Evolutionary conservation across 2,329 filamentous ascomycete species (phyloP).

Genomic region (Talaromyces sp.): DNA sequence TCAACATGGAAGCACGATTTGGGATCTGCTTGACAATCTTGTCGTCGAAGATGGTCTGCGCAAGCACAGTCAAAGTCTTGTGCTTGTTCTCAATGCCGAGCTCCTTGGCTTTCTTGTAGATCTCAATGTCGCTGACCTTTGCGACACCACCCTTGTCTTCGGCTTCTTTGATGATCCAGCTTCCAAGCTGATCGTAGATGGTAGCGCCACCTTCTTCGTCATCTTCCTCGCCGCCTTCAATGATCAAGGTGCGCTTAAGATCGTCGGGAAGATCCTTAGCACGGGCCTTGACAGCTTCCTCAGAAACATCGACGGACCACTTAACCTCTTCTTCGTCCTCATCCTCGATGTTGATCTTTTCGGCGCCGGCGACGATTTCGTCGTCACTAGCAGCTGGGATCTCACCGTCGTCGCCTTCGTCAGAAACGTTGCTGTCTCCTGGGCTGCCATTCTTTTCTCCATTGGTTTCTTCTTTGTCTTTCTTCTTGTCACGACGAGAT

Average conservation of each 20-base stretch:
- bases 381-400: slow-evolving; percentile 81
- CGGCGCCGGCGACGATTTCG: slow-evolving; percentile 70
- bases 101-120: slow-evolving; percentile 96
- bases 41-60: slow-evolving; percentile 90
- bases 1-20: slow-evolving; percentile 79
- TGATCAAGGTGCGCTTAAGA: slow-evolving; percentile 85
- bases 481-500: slow-evolving; percentile 73
- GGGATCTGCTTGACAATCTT: slow-evolving; percentile 85
- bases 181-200: slow-evolving; percentile 85
- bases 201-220: slow-evolving; percentile 73
- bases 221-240: slow-evolving; percentile 76
- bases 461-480: slow-evolving; percentile 64
- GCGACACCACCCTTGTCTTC: slow-evolving; percentile 67
- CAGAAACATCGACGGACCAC: slow-evolving; percentile 96
- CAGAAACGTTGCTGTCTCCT: slow-evolving; percentile 64
- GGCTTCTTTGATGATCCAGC: slow-evolving; percentile 80
- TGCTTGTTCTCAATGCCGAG: slow-evolving; percentile 93
- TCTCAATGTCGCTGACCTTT: slow-evolving; percentile 81
- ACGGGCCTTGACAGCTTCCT: slow-evolving; percentile 90
- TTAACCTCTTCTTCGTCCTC: slow-evolving; percentile 75
- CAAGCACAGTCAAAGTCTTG: slow-evolving; percentile 85
- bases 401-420: slow-evolving; percentile 62
- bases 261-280: slow-evolving; percentile 90
- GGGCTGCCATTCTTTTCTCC: slow-evolving; percentile 61
- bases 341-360: slow-evolving; percentile 63